A percentile compares a stretch with the other conserved stretches of the same genome.
These are phyloP conservation scores for Arctostaphylos glauca DNA, from an alignment of 148 eudicot species.

Conservation along the genomic window DNA sequence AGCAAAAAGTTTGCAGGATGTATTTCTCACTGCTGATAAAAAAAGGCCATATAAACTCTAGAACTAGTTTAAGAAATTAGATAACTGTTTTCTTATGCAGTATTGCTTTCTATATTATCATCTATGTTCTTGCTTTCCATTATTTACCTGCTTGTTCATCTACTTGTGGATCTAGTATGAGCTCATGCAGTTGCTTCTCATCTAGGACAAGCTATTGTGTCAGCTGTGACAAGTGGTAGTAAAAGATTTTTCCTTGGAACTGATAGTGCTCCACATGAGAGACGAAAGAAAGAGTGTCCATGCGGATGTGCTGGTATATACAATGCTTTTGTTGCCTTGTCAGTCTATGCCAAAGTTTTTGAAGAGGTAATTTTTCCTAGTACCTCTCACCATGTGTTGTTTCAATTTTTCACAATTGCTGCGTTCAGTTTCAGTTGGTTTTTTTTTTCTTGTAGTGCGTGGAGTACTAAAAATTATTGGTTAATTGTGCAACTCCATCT, in stretches of 20 bases:
- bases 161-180: background rate
- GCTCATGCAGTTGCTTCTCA: background rate
- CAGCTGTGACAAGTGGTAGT: slow-evolving; percentile 89
- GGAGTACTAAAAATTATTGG: background rate
- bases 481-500: background rate
- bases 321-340: slow-evolving; percentile 83
- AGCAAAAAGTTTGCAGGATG: background rate
- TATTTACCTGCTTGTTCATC: background rate
- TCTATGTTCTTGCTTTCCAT: background rate
- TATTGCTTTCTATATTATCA: background rate
- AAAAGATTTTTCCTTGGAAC: slow-evolving; percentile 87
- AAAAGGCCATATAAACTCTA: background rate
- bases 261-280: slow-evolving; percentile 96
- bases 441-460: background rate
- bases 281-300: slow-evolving; percentile 57
- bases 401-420: background rate
- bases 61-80: background rate
- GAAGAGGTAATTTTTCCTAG: slow-evolving; percentile 59
- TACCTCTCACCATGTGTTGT: slow-evolving; percentile 8
- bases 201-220: slow-evolving; percentile 69
- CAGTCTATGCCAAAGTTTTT: slow-evolving; percentile 80
- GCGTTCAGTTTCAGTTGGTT: background rate
- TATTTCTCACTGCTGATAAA: background rate
- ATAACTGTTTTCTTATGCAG: background rate
- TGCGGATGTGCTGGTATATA: slow-evolving; percentile 97